A percentile compares a stretch with the other conserved stretches of the same genome.
Evolutionary conservation across 2,329 filamentous ascomycete genomes (phyloP).

Genomic region (Torrubiella hemipterigena): DNA sequence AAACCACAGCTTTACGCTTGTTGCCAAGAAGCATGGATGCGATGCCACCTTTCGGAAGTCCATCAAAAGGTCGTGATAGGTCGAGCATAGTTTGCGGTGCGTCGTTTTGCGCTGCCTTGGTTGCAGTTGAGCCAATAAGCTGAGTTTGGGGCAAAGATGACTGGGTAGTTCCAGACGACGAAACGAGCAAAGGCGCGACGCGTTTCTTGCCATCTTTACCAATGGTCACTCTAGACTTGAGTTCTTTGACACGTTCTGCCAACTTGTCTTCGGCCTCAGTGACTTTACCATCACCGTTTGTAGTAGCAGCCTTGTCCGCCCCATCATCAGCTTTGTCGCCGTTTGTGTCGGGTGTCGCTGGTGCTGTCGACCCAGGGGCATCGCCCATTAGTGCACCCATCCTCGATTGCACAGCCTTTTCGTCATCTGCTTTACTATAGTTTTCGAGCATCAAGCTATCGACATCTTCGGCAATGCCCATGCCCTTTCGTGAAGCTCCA

Average conservation of each 20-base stretch:
- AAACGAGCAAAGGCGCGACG: slow-evolving; percentile 83
- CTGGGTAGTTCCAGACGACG: slow-evolving; percentile 74
- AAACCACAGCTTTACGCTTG: slow-evolving; percentile 67
- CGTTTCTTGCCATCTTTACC: slow-evolving; percentile 97
- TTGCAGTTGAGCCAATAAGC: slow-evolving; percentile 63
- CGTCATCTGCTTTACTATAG: slow-evolving; percentile 81
- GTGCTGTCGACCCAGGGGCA: too few species aligned
- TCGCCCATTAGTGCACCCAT: slow-evolving; percentile 99
- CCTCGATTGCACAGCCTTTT: slow-evolving; percentile 78
- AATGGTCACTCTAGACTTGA: slow-evolving; percentile 88
- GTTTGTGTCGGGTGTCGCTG: slow-evolving; percentile 37
- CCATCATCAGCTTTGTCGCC: slow-evolving; percentile 31
- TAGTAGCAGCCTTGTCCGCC: slow-evolving; percentile 24
- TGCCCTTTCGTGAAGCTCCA: slow-evolving; percentile 73
- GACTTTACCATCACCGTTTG: slow-evolving; percentile 22
- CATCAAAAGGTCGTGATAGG: slow-evolving; percentile 86
- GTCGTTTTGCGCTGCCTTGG: slow-evolving; percentile 52
- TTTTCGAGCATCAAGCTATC: slow-evolving; percentile 82
- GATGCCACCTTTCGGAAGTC: slow-evolving; percentile 79
- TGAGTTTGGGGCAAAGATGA: slow-evolving; percentile 84
- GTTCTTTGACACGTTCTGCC: slow-evolving; percentile 39
- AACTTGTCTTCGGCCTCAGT: slow-evolving; percentile 41
- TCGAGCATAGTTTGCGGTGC: slow-evolving; percentile 75
- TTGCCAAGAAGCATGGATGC: slow-evolving; percentile 81
- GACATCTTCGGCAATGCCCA: slow-evolving; percentile 86